Conservation (phyloP, 768 basidiomycete genomes). For the Clitopilus passeckerianus region DNA sequence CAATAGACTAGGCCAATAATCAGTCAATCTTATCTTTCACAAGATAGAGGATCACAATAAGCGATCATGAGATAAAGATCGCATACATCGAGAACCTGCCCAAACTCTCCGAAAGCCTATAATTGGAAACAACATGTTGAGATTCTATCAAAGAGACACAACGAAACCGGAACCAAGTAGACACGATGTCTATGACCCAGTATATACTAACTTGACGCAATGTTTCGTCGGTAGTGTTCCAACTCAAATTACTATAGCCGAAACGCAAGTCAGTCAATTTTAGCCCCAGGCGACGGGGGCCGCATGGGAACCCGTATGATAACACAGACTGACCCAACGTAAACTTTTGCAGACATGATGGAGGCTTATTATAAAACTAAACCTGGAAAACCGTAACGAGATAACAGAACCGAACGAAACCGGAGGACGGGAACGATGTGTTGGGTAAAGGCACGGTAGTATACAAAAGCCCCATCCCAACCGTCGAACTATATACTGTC, state of each 20-base stretch:
- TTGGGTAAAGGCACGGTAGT: slow-evolving; percentile 21
- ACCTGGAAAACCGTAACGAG: slow-evolving; percentile 51
- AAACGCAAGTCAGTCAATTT: slow-evolving; percentile 54
- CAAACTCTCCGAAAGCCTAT: slow-evolving; percentile 82
- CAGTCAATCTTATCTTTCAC: slow-evolving; percentile 32
- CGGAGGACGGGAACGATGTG: slow-evolving; percentile 45
- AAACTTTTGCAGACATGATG: slow-evolving; percentile 83
- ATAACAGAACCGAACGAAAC: slow-evolving; percentile 21
- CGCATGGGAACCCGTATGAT: slow-evolving; percentile 37
- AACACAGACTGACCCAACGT: slow-evolving; percentile 88
- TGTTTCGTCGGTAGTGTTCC: slow-evolving; percentile 93
- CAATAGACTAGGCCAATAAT: slow-evolving; percentile 71
- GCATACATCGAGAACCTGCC: slow-evolving; percentile 91
- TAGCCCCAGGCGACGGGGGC: slow-evolving; percentile 43
- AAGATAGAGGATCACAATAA: slow-evolving; percentile 7
- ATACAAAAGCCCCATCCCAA: slow-evolving; percentile 6
- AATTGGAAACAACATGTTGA: slow-evolving; percentile 44
- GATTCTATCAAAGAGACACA: slow-evolving; percentile 27
- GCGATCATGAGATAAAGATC: slow-evolving; percentile 31
- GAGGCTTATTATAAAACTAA: slow-evolving; percentile 41
- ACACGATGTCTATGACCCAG: slow-evolving; percentile 21
- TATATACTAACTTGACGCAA: slow-evolving; percentile 80
- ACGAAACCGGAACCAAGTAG: slow-evolving; percentile 26
- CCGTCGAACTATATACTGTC: slow-evolving; percentile 32
- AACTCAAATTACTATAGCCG: slow-evolving; percentile 83